Evolutionary conservation across 768 basidiomycete species (phyloP).

Genomic region (Auriscalpium orientale): DNA sequence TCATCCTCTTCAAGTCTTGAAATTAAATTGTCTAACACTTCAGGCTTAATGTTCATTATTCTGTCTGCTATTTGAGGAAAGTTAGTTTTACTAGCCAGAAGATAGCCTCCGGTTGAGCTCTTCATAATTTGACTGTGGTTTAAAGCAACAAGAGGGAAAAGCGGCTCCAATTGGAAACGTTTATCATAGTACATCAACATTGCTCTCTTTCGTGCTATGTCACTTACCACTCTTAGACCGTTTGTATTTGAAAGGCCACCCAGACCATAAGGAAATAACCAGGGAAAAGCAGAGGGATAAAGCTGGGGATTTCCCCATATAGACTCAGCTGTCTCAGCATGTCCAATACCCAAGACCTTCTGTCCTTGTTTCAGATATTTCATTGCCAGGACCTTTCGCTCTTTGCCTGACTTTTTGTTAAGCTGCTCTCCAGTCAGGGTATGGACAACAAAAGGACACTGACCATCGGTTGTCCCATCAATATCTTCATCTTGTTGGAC

Average conservation of each 20-base stretch:
- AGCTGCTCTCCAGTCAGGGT: slow-evolving; percentile 24
- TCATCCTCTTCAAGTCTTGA: neutral
- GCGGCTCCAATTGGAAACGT: slow-evolving; percentile 29
- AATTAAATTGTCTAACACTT: slow-evolving; percentile 1
- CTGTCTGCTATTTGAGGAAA: slow-evolving; percentile 6
- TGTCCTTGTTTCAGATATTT: too few relatives aligned
- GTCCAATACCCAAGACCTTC: slow-evolving; percentile 24
- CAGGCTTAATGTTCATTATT: slow-evolving; percentile 1
- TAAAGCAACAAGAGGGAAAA: slow-evolving; percentile 32
- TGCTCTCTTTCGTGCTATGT: slow-evolving; percentile 19
- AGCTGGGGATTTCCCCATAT: slow-evolving; percentile 28
- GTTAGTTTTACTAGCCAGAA: slow-evolving; percentile 4
- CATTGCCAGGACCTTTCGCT: too few relatives aligned
- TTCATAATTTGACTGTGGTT: too few relatives aligned
- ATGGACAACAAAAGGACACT: slow-evolving; percentile 32
- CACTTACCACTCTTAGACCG: slow-evolving; percentile 12
- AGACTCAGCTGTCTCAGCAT: slow-evolving; percentile 18
- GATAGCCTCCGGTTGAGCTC: slow-evolving; percentile 19
- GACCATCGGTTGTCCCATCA: slow-evolving; percentile 23
- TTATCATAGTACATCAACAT: slow-evolving; percentile 34
- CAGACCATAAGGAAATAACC: slow-evolving; percentile 34
- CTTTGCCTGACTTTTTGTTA: too few relatives aligned
- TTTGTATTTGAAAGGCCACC: slow-evolving; percentile 26
- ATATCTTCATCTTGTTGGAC: slow-evolving; percentile 22
- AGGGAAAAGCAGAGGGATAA: slow-evolving; percentile 33